Conservation (phyloP, 2,329 filamentous ascomycete genomes). For the Claviceps purpurea region DNA sequence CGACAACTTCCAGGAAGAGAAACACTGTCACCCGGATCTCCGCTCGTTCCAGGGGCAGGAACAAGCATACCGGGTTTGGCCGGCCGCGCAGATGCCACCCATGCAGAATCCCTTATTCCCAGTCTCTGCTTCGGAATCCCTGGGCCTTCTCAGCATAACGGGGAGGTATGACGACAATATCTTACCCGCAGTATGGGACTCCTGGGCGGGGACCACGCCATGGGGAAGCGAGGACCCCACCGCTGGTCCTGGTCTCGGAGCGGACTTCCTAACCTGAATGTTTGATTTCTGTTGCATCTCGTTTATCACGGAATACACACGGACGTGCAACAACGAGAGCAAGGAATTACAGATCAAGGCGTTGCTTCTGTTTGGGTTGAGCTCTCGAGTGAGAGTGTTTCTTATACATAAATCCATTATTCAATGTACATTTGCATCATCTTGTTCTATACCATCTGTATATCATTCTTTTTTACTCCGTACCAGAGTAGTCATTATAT, state of each 20-base stretch:
- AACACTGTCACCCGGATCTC: constrained; percentile 16
- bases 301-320: too few species aligned
- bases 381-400: too few species aligned
- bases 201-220: constrained; percentile 11
- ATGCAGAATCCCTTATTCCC: constrained; percentile 18
- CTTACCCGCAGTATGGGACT: constrained; percentile 8
- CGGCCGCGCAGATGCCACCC: constrained; percentile 6
- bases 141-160: neutral
- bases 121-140: constrained; percentile 15
- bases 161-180: neutral
- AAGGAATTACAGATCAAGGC: too few species aligned
- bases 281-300: constrained; percentile 16
- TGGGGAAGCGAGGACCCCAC: neutral
- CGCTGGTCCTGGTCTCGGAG: neutral
- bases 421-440: too few species aligned
- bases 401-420: too few species aligned
- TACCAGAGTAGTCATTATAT: too few species aligned
- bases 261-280: too few species aligned
- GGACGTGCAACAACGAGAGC: too few species aligned
- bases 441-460: too few species aligned
- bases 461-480: too few species aligned
- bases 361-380: too few species aligned
- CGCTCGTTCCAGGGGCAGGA: constrained; percentile 17
- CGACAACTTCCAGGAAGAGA: constrained; percentile 24
- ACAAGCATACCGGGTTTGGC: constrained; percentile 19